Percentiles rank a stretch among this genome's conserved stretches.
Conservation (phyloP, 768 basidiomycete species). For the Kwoniella shandongensis region DNA sequence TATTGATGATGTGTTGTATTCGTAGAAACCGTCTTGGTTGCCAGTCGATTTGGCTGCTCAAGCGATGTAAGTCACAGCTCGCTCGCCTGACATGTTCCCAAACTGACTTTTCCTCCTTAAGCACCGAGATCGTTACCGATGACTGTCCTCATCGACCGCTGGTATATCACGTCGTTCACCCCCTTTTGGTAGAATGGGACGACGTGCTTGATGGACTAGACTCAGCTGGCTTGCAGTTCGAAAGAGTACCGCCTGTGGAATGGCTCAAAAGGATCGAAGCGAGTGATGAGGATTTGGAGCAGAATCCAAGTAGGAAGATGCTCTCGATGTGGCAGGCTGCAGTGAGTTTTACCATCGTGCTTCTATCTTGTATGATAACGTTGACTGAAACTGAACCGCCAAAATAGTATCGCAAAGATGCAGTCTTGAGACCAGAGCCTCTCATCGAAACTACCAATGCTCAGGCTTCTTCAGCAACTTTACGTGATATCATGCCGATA, state of each 20-base stretch:
- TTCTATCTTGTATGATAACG: too few relatives aligned
- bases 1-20: not conserved
- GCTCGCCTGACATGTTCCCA: not conserved
- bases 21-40: slow-evolving; percentile 59
- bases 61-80: slow-evolving; percentile 50
- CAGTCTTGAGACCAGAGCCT: slow-evolving; percentile 21
- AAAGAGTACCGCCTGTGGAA: slow-evolving; percentile 47
- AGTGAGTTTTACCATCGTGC: slow-evolving; percentile 27
- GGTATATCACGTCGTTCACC: slow-evolving; percentile 56
- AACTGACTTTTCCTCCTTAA: slow-evolving; percentile 9
- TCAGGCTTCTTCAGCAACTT: slow-evolving; percentile 46
- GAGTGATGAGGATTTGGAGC: slow-evolving; percentile 48
- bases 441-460: slow-evolving; percentile 50
- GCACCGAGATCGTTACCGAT: slow-evolving; percentile 53
- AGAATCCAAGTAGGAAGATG: slow-evolving; percentile 56
- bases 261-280: slow-evolving; percentile 55
- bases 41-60: slow-evolving; percentile 60
- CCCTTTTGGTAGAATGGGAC: slow-evolving; percentile 54
- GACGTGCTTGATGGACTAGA: slow-evolving; percentile 55
- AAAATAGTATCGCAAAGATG: slow-evolving; percentile 43
- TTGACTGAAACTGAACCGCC: not conserved
- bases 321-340: slow-evolving; percentile 45
- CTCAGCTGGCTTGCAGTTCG: slow-evolving; percentile 54
- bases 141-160: slow-evolving; percentile 17
- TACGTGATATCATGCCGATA: slow-evolving; percentile 45